Percentiles rank a stretch among this genome's conserved stretches.
Conservation (phyloP, 768 basidiomycete genomes). For the Phaeotremella skinneri region DNA sequence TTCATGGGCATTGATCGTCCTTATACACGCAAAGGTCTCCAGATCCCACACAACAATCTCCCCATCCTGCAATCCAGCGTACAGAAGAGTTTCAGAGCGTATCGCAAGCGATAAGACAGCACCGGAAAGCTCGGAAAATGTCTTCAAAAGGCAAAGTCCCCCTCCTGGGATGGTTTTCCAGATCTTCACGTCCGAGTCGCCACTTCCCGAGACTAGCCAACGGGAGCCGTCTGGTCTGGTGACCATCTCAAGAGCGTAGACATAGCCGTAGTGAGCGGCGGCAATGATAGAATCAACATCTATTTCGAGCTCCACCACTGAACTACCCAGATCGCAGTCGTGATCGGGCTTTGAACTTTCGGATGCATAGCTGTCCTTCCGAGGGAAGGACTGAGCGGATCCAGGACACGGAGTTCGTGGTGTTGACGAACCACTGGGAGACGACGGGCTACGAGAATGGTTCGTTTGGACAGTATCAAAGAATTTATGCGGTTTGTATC, state of each 20-base stretch:
- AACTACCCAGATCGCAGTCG: not conserved
- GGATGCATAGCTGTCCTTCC: conserved; percentile 14
- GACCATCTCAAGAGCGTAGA: conserved; percentile 72
- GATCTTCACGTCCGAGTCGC: conserved; percentile 79
- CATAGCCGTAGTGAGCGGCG: conserved; percentile 91
- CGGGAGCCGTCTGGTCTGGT: conserved; percentile 47
- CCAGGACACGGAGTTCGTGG: conserved; percentile 19
- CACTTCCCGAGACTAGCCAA: conserved; percentile 78
- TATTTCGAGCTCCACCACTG: conserved; percentile 54
- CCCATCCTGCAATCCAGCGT: conserved; percentile 91
- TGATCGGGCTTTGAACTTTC: conserved; percentile 12
- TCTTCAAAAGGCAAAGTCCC: conserved; percentile 30
- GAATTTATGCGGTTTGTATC: conserved; percentile 68
- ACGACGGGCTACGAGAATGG: conserved; percentile 69
- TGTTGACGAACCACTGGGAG: conserved; percentile 54
- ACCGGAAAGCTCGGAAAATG: conserved; percentile 56
- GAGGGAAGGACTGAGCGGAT: conserved; percentile 7
- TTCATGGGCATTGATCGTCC: conserved; percentile 83
- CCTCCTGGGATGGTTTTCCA: conserved; percentile 41
- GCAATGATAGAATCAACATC: conserved; percentile 70
- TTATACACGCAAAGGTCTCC: conserved; percentile 79
- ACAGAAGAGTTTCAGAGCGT: conserved; percentile 69
- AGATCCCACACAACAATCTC: conserved; percentile 87
- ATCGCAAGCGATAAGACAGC: conserved; percentile 78
- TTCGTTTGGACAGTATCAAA: conserved; percentile 64